phyloP scores from a whole-genome alignment of 2,329 filamentous ascomycete genomes.

The Hymenoscyphus scutula region DNA sequence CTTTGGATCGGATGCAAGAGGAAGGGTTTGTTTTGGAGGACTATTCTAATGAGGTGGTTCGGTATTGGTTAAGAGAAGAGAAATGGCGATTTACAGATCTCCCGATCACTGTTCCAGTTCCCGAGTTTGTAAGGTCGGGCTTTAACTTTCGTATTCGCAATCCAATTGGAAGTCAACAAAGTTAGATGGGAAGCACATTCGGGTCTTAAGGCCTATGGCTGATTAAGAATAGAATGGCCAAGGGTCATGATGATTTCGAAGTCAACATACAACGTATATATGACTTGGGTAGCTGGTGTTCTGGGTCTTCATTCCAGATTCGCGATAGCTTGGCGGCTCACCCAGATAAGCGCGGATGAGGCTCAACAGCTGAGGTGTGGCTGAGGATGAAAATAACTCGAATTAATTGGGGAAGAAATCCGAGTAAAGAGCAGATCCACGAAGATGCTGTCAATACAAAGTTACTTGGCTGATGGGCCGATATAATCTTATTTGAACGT shows the following conservation, averaged over 20 bases:
- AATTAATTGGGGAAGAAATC: too few relatives aligned
- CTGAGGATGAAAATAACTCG: too few relatives aligned
- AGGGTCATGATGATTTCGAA: too few relatives aligned
- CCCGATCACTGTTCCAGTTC: background rate
- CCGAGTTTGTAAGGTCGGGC: too few relatives aligned
- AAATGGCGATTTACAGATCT: background rate
- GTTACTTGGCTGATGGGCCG: background rate
- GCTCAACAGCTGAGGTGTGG: too few relatives aligned
- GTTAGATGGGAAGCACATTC: too few relatives aligned
- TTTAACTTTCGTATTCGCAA: too few relatives aligned
- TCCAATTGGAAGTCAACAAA: too few relatives aligned
- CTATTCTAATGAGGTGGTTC: background rate
- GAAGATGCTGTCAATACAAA: background rate
- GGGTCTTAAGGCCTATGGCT: too few relatives aligned
- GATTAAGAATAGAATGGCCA: too few relatives aligned
- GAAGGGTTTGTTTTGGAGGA: conserved; percentile 2
- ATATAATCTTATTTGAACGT: background rate
- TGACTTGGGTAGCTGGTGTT: background rate
- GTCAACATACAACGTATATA: too few relatives aligned
- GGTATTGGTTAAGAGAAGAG: background rate
- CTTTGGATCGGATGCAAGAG: background rate
- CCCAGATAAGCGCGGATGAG: too few relatives aligned
- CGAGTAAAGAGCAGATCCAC: background rate
- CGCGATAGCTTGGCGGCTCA: background rate
- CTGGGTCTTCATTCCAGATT: background rate